Conservation (phyloP, 2,329 filamentous ascomycete species). For the Myriosclerotinia duriaeana region DNA sequence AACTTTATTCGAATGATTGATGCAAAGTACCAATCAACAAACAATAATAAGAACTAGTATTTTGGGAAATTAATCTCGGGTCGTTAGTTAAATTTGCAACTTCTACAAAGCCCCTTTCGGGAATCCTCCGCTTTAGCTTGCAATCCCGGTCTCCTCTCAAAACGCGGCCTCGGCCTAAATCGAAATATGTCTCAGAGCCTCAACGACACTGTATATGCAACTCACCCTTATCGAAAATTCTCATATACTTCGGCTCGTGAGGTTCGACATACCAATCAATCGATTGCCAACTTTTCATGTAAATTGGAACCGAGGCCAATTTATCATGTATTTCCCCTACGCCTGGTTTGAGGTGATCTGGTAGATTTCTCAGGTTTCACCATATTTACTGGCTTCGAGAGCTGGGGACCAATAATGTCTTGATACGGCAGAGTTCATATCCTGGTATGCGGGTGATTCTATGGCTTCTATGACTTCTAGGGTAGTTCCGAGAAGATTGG, state of each 20-base stretch:
- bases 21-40: neutral
- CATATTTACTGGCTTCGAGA: neutral
- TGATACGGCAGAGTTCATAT: neutral
- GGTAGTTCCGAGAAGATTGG: constrained; percentile 16
- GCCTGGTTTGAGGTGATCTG: neutral
- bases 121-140: neutral
- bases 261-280: constrained; percentile 4
- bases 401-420: neutral
- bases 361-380: neutral
- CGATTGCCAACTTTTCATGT: neutral
- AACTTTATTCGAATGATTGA: neutral
- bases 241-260: neutral
- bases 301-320: neutral
- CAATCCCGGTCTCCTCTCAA: too few relatives aligned
- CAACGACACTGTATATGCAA: neutral
- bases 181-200: neutral
- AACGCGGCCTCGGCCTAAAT: constrained; percentile 2
- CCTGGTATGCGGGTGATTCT: neutral
- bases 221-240: neutral
- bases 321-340: neutral
- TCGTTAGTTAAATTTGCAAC: neutral
- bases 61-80: constrained; percentile 1
- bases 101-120: neutral
- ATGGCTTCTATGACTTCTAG: constrained; percentile 12
- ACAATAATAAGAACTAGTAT: neutral